phyloP scores from a whole-genome alignment of 192 early-diverging fungal genomes.

The Piromyces finnis region DNA sequence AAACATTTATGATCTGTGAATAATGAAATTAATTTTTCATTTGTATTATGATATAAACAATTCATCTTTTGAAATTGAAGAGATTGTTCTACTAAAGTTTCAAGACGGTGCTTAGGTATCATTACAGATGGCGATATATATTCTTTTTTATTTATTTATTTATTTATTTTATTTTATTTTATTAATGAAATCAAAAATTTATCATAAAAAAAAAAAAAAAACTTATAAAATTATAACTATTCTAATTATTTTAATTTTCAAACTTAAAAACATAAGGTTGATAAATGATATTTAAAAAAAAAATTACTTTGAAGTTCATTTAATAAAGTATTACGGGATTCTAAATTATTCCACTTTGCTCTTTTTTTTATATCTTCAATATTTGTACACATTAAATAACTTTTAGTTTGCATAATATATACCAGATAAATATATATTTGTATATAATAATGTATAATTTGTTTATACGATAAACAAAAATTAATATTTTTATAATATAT shows the following conservation, averaged over 20 bases:
- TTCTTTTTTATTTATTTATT: slow-evolving; percentile 10
- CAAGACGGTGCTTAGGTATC: slow-evolving; percentile 74
- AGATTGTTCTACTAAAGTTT: slow-evolving; percentile 68
- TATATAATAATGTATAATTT: no score
- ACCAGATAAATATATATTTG: no score
- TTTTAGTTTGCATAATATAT: background rate
- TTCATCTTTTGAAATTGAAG: slow-evolving; percentile 45
- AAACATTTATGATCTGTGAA: slow-evolving; percentile 57
- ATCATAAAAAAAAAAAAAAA: no score
- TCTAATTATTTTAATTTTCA: no score
- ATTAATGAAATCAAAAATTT: no score
- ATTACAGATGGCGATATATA: slow-evolving; percentile 62
- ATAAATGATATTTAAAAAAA: no score
- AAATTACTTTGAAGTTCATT: slow-evolving; percentile 40
- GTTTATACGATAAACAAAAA: no score
- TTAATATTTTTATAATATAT: no score
- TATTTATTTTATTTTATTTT: no score
- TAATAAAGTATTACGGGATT: slow-evolving; percentile 43
- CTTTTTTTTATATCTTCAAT: slow-evolving; percentile 44
- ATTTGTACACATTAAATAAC: slow-evolving; percentile 49
- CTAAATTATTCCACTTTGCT: slow-evolving; percentile 67
- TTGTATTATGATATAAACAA: slow-evolving; percentile 70
- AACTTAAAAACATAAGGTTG: no score
- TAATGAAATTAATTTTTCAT: slow-evolving; percentile 35
- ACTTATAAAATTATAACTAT: no score